phyloP scores from a whole-genome alignment of 768 basidiomycete genomes.

The Postia placenta region DNA sequence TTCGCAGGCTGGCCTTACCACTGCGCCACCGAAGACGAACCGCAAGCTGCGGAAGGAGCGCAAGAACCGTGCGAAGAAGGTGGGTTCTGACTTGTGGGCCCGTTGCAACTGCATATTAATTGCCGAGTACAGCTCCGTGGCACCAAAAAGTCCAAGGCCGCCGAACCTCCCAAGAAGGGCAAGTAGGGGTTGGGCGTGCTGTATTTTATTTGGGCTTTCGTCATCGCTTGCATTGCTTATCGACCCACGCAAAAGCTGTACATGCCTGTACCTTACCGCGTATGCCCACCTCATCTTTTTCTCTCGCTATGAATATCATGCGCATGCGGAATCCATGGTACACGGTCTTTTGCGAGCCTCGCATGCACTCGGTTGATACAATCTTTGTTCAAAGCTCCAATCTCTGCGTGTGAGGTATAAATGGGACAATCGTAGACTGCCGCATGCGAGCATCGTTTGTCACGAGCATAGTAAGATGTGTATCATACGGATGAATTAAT shows the following conservation, averaged over 20 bases:
- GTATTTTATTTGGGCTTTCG: constrained; percentile 21
- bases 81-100: constrained; percentile 23
- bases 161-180: constrained; percentile 88
- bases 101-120: background rate
- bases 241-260: constrained; percentile 28
- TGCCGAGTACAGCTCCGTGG: constrained; percentile 67
- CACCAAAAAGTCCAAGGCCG: constrained; percentile 91
- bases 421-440: too few species aligned
- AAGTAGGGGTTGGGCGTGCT: constrained; percentile 50
- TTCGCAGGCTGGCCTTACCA: constrained; percentile 53
- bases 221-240: constrained; percentile 31
- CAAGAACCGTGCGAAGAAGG: constrained; percentile 99
- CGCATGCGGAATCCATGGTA: constrained; percentile 20
- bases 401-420: too few species aligned
- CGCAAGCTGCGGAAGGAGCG: constrained; percentile 99
- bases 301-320: constrained; percentile 27
- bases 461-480: background rate
- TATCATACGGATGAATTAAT: background rate
- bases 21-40: constrained; percentile 86
- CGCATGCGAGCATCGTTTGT: too few species aligned
- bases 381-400: too few species aligned
- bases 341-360: background rate
- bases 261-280: constrained; percentile 36
- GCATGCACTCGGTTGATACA: too few species aligned
- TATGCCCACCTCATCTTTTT: constrained; percentile 29